A percentile compares a stretch with the other conserved stretches of the same genome.
phyloP scores from a whole-genome alignment of 805 yeast genomes.

The Diddensiella transvaalensis region DNA sequence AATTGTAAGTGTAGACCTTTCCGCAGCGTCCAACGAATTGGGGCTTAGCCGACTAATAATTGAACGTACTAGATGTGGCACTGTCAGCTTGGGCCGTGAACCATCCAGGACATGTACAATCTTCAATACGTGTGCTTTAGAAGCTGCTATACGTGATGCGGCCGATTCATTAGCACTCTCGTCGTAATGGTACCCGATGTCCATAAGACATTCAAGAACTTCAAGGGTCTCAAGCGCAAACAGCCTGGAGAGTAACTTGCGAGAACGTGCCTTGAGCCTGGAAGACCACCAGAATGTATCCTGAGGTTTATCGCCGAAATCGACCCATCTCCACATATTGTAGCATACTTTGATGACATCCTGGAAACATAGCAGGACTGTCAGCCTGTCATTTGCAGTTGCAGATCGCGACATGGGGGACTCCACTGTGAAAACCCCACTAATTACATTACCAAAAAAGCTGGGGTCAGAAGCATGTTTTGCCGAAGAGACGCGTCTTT shows the following conservation, averaged over 20 bases:
- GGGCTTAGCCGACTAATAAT: slow-evolving; percentile 46
- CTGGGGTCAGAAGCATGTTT: slow-evolving; percentile 41
- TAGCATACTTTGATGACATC: slow-evolving; percentile 54
- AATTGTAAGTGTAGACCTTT: slow-evolving; percentile 45
- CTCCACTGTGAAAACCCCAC: slow-evolving; percentile 75
- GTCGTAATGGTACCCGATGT: slow-evolving; percentile 17
- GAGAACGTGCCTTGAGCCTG: slow-evolving; percentile 65
- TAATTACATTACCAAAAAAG: slow-evolving; percentile 52
- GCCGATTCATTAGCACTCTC: background rate
- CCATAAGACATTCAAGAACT: slow-evolving; percentile 62
- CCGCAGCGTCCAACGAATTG: slow-evolving; percentile 22
- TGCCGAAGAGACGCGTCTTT: slow-evolving; percentile 14
- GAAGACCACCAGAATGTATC: slow-evolving; percentile 47
- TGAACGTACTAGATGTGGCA: slow-evolving; percentile 48
- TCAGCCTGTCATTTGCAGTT: slow-evolving; percentile 50
- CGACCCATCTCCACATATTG: slow-evolving; percentile 71
- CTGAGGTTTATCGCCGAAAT: slow-evolving; percentile 28
- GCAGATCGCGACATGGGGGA: slow-evolving; percentile 49
- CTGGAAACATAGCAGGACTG: slow-evolving; percentile 61
- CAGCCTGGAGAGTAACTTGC: slow-evolving; percentile 59
- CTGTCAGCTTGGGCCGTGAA: slow-evolving; percentile 68
- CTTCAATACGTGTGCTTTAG: slow-evolving; percentile 44
- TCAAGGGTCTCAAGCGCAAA: slow-evolving; percentile 69
- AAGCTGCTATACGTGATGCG: no score
- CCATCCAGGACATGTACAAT: slow-evolving; percentile 79